Conservation (phyloP, 805 yeast species). For the Priceomyces castillae region DNA sequence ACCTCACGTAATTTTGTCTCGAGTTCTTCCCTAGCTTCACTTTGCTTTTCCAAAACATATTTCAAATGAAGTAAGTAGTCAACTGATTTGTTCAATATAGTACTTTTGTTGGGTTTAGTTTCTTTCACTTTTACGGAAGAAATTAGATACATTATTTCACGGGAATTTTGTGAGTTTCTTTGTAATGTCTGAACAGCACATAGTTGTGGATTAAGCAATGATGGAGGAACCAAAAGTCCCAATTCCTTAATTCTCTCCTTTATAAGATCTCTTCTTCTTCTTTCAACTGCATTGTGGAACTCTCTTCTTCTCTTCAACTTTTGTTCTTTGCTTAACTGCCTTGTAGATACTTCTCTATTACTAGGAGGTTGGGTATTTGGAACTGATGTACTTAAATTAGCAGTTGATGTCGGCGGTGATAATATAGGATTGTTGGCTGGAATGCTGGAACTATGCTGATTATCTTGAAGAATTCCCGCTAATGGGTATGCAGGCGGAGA, state of each 20-base stretch:
- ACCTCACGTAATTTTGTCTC: constrained; percentile 19
- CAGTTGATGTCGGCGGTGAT: constrained; percentile 15
- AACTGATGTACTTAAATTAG: constrained; percentile 30
- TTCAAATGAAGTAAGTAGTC: constrained; percentile 71
- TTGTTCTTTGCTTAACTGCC: constrained; percentile 57
- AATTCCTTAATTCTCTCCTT: constrained; percentile 85
- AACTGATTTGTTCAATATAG: constrained; percentile 72
- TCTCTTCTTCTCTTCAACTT: constrained; percentile 77
- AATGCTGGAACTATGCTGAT: constrained; percentile 22
- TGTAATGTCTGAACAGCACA: constrained; percentile 44
- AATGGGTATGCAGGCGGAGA: constrained; percentile 34
- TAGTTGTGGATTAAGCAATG: constrained; percentile 50
- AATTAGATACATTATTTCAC: constrained; percentile 35
- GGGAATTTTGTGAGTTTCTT: constrained; percentile 27
- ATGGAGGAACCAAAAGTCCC: constrained; percentile 78
- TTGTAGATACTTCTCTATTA: constrained; percentile 20
- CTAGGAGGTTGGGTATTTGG: constrained; percentile 16
- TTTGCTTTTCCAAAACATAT: constrained; percentile 58
- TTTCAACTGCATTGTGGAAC: constrained; percentile 91
- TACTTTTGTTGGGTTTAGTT: constrained; percentile 78
- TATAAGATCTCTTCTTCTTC: constrained; percentile 86
- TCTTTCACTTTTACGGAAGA: constrained; percentile 52
- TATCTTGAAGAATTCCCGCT: constrained; percentile 5
- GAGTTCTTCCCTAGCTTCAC: constrained; percentile 43
- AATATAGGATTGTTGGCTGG: constrained; percentile 21